Conservation (phyloP, 495 filamentous ascomycete genomes). For the Mycothermus thermophilus region DNA sequence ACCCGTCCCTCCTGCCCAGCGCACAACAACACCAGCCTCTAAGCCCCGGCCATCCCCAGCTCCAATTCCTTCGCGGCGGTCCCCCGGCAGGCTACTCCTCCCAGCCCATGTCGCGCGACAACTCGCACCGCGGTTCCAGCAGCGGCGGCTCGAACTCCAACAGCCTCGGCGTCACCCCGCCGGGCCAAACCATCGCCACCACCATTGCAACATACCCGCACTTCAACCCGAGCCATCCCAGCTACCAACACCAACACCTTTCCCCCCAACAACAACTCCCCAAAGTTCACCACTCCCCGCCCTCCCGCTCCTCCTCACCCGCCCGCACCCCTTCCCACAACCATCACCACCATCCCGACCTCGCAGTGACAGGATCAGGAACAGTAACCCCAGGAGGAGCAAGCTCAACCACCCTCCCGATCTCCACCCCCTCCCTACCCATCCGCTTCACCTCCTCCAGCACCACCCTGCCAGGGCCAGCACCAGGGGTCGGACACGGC, state of each 20-base stretch:
- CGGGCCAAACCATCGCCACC: background rate
- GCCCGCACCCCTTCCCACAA: slow-evolving; percentile 6
- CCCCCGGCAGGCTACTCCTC: slow-evolving; percentile 34
- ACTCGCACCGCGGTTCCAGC: slow-evolving; percentile 9
- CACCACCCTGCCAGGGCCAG: too few species aligned
- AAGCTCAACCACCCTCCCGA: background rate
- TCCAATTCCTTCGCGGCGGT: slow-evolving; percentile 1
- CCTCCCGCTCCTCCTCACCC: slow-evolving; percentile 11
- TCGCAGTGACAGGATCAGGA: too few species aligned
- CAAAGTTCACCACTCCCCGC: background rate
- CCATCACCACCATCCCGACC: too few species aligned
- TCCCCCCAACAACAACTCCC: background rate
- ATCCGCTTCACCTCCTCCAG: slow-evolving; percentile 8
- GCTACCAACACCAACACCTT: too few species aligned
- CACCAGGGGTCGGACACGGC: too few species aligned
- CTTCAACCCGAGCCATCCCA: too few species aligned
- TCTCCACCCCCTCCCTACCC: slow-evolving; percentile 15
- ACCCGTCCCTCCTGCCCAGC: slow-evolving; percentile 15
- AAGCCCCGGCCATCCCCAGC: slow-evolving; percentile 7
- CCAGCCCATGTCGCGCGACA: slow-evolving; percentile 43
- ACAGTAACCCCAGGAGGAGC: too few species aligned
- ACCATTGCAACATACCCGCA: background rate
- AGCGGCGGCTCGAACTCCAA: background rate
- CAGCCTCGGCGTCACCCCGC: background rate
- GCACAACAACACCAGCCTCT: slow-evolving; percentile 9